Base-by-base conservation (phyloP, 2,329 filamentous ascomycete genomes). In the Colletotrichum sp. region DNA sequence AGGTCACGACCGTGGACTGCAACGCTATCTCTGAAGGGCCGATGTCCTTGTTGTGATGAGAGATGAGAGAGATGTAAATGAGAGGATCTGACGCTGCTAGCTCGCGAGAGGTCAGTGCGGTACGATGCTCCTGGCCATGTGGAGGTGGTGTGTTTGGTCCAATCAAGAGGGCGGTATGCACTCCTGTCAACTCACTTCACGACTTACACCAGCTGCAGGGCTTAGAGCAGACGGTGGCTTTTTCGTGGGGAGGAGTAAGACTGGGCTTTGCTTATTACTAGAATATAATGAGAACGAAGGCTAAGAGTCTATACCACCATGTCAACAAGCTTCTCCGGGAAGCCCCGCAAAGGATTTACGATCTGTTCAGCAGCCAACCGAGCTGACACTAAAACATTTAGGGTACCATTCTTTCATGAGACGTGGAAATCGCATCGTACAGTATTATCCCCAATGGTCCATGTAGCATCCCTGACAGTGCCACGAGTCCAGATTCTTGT, bases 21-120 rank as follows among this genome's bases (percentile, higher is more conserved):
- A 34, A 52, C 67, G 55, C 66, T 16, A 62, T 70, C 56, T 62
- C 12, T 56, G 67, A 62, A 70, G 67, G 67, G 55, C 66, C 34
- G 55, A 61, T 69, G 55, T 68, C 58, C 18, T 21, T 61, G 18
- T 30, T 61, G 58, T 56, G 38, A 34, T 67, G 43, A 21, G 28
- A 34, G 43, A 67, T 56, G 5, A 26, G 43, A 30, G 18, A 26
- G 43, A 67, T 56, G 43, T n/a, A 67, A 18, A 55, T 36, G 28
- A 67, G 43, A 56, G 65, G 30, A 36, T 56, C 65, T 48, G 38
- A 48, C 18, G 62, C 62, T 9, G 36, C 10, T 66, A 66, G 32
- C 36, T 32, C 5, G 21, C 30, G n/a, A 21, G 28, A 58, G 21
- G 65, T 56, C 65, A 56, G 30, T 67, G 65, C 48, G 26, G 56